These are phyloP conservation scores for Fusarium buxicola DNA, from an alignment of 2,329 filamentous ascomycete genomes.

Conservation along the genomic window DNA sequence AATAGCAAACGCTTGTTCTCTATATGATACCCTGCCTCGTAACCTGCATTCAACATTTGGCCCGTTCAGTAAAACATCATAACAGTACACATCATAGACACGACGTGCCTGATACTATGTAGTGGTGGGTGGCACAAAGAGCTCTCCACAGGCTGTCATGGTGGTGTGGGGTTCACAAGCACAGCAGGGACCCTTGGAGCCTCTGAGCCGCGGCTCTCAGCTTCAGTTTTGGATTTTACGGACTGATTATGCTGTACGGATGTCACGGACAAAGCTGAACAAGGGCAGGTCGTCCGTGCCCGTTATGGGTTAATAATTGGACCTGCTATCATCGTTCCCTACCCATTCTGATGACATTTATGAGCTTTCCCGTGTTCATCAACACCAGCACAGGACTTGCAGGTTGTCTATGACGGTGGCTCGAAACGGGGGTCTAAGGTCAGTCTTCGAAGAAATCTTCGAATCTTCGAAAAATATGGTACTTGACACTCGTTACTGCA, in stretches of 20 bases:
- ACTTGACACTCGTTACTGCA: not conserved
- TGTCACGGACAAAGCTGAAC: too few relatives aligned
- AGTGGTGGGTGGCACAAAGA: conserved; percentile 10
- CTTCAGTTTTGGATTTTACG: not conserved
- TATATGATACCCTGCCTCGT: too few relatives aligned
- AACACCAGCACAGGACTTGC: not conserved
- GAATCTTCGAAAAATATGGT: not conserved
- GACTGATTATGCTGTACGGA: not conserved
- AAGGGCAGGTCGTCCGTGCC: too few relatives aligned
- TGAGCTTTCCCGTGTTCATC: not conserved
- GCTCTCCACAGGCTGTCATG: not conserved
- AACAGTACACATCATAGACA: not conserved
- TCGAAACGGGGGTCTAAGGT: not conserved
- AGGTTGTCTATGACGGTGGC: not conserved
- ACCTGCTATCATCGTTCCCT: not conserved
- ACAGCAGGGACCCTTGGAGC: conserved; percentile 6
- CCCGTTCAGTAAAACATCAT: not conserved
- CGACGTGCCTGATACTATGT: conserved; percentile 13
- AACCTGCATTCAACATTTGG: not conserved
- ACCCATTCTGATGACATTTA: not conserved
- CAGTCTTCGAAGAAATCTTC: conserved; percentile 6
- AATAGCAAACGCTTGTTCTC: too few relatives aligned
- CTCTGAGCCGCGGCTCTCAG: conserved; percentile 12
- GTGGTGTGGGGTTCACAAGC: conserved; percentile 11
- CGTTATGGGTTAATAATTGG: too few relatives aligned